Conservation (phyloP, 805 yeast genomes). For the Maudiozyma turicensis region DNA sequence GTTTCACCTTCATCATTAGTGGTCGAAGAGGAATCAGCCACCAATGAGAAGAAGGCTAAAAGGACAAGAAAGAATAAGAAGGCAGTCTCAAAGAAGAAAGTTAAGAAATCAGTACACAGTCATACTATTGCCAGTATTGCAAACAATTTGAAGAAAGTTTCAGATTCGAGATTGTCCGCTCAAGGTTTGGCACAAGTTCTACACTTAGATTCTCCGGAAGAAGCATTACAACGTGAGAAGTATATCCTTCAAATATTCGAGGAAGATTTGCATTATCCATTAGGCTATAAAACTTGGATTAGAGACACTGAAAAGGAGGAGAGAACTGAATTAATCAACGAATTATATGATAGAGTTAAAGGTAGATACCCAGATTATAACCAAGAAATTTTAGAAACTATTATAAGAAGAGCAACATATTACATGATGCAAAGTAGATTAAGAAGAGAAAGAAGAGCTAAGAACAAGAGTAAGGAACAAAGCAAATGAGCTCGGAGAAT, state of each 20-base stretch:
- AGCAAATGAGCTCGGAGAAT: not conserved
- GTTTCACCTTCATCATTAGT: not conserved
- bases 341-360: constrained; percentile 40
- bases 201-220: constrained; percentile 38
- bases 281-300: constrained; percentile 79
- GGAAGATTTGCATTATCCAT: constrained; percentile 53
- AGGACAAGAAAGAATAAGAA: not conserved
- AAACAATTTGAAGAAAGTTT: constrained; percentile 16
- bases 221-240: constrained; percentile 48
- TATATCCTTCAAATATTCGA: constrained; percentile 44
- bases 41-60: not conserved
- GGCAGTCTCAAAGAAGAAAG: not conserved
- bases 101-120: constrained; percentile 3
- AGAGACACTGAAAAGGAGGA: constrained; percentile 56
- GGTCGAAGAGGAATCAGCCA: not conserved
- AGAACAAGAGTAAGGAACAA: constrained; percentile 21
- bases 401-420: constrained; percentile 74
- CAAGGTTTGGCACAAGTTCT: constrained; percentile 45
- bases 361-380: constrained; percentile 42
- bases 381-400: constrained; percentile 44
- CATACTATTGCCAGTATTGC: constrained; percentile 3
- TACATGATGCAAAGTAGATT: constrained; percentile 69
- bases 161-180: constrained; percentile 50
- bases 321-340: constrained; percentile 41
- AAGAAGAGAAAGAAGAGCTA: constrained; percentile 54